Conservation (phyloP, 768 basidiomycete species). For the Astraeus odoratus region DNA sequence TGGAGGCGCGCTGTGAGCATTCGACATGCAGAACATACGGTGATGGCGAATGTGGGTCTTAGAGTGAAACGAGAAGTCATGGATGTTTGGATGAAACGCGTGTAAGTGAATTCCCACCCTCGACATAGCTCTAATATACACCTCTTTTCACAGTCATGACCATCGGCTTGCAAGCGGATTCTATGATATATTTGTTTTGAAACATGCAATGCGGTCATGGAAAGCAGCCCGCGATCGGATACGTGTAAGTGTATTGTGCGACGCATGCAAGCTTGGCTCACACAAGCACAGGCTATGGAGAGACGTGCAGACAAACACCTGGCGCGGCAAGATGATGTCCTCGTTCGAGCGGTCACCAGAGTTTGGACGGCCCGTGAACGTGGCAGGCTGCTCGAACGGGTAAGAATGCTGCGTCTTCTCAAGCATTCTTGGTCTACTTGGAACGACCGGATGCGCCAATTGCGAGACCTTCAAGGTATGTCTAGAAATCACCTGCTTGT, state of each 20-base stretch:
- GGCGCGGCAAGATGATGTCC: slow-evolving; percentile 48
- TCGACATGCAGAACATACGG: slow-evolving; percentile 35
- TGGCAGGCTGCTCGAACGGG: slow-evolving; percentile 49
- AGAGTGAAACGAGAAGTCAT: slow-evolving; percentile 46
- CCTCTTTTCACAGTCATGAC: slow-evolving; percentile 32
- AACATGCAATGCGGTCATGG: slow-evolving; percentile 47
- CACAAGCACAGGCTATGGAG: slow-evolving; percentile 43
- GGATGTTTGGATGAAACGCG: slow-evolving; percentile 48
- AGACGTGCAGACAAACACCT: slow-evolving; percentile 50
- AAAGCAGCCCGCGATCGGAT: slow-evolving; percentile 43
- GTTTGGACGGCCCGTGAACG: slow-evolving; percentile 68
- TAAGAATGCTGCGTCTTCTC: slow-evolving; percentile 39
- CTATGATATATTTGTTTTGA: slow-evolving; percentile 37
- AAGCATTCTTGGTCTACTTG: slow-evolving; percentile 45
- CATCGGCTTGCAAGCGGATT: slow-evolving; percentile 38
- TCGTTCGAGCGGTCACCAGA: slow-evolving; percentile 50
- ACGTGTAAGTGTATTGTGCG: slow-evolving; percentile 32
- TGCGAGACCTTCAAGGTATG: slow-evolving; percentile 42
- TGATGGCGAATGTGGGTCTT: slow-evolving; percentile 38
- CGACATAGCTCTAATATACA: slow-evolving; percentile 3
- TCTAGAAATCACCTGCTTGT: neutral
- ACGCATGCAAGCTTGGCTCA: slow-evolving; percentile 7
- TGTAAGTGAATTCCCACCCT: slow-evolving; percentile 34
- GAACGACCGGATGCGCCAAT: slow-evolving; percentile 37
- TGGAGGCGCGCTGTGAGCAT: slow-evolving; percentile 50